Evolutionary conservation across 1,139 yeast genomes (phyloP).

Genomic region (Geotrichum histeridarum): DNA sequence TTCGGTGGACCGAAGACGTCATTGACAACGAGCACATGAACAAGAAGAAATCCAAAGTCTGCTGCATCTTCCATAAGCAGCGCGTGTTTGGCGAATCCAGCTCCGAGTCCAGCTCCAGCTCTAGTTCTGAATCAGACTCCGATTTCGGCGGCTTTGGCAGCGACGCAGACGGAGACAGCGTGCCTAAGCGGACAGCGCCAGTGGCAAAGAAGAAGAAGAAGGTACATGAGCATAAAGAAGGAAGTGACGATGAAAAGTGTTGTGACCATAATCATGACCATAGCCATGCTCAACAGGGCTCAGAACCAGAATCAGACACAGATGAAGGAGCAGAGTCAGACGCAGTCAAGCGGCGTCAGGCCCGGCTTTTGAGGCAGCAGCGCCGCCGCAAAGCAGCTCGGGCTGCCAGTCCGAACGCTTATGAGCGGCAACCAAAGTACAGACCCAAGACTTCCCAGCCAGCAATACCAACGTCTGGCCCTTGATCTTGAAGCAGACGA

Average conservation of each 20-base stretch:
- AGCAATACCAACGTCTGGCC: too few relatives aligned
- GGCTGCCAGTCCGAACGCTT: constrained; percentile 36
- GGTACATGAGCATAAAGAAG: constrained; percentile 17
- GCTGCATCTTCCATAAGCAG: constrained; percentile 90
- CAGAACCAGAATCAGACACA: constrained; percentile 9
- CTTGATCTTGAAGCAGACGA: too few relatives aligned
- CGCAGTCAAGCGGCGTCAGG: neutral
- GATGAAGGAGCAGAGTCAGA: neutral
- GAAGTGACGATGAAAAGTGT: constrained; percentile 16
- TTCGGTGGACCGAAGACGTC: constrained; percentile 80
- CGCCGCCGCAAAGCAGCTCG: constrained; percentile 9
- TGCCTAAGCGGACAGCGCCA: neutral
- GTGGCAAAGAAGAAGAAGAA: constrained; percentile 12
- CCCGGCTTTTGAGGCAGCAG: neutral
- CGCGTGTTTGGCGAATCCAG: constrained; percentile 63
- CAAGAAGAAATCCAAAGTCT: constrained; percentile 83
- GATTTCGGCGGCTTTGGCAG: constrained; percentile 24
- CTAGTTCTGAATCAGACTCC: constrained; percentile 42
- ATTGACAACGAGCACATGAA: constrained; percentile 85
- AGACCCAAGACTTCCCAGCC: constrained; percentile 2
- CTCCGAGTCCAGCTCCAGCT: constrained; percentile 38
- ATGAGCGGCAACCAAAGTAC: constrained; percentile 37
- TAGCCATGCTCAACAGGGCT: constrained; percentile 20
- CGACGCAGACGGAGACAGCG: constrained; percentile 1
- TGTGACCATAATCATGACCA: constrained; percentile 15